Percentiles rank a stretch among this genome's conserved stretches.
Conservation (phyloP, 208 protist species). For the Trypanosoma platydactyli region DNA sequence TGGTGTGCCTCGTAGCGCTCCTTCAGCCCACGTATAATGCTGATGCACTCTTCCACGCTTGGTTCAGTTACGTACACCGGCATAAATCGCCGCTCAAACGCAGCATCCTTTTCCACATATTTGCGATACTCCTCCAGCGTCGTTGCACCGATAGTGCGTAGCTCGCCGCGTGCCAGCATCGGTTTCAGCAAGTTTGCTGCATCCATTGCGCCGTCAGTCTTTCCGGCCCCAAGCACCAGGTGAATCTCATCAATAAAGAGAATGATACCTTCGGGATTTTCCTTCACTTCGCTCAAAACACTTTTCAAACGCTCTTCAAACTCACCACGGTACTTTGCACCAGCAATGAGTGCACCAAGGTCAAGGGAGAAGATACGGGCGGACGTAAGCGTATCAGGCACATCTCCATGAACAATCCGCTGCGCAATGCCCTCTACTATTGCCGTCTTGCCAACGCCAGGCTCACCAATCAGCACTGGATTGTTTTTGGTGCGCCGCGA, state of each 20-base stretch:
- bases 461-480: conserved; percentile 98
- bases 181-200: conserved; percentile 99
- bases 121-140: conserved; percentile 97
- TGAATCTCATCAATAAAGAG: conserved; percentile 99
- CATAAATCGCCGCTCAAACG: conserved; percentile 98
- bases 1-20: conserved; percentile 94
- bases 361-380: conserved; percentile 94
- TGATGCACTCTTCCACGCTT: conserved; percentile 96
- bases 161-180: conserved; percentile 95
- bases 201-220: conserved; percentile 94
- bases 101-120: conserved; percentile 98
- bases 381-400: conserved; percentile 84
- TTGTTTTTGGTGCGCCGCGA: conserved; percentile 99
- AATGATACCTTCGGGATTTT: conserved; percentile 94
- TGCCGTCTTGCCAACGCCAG: conserved; percentile 93
- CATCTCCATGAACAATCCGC: conserved; percentile 91
- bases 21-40: conserved; percentile 96
- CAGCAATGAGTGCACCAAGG: conserved; percentile 98
- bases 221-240: conserved; percentile 96
- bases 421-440: conserved; percentile 93
- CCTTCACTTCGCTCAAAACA: conserved; percentile 98
- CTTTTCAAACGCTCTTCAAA: conserved; percentile 99
- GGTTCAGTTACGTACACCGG: conserved; percentile 96
- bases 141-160: conserved; percentile 97
- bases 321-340: conserved; percentile 98